These are phyloP conservation scores for Eutypa lata DNA, from an alignment of 2,329 filamentous ascomycete species.

Conservation along the genomic window DNA sequence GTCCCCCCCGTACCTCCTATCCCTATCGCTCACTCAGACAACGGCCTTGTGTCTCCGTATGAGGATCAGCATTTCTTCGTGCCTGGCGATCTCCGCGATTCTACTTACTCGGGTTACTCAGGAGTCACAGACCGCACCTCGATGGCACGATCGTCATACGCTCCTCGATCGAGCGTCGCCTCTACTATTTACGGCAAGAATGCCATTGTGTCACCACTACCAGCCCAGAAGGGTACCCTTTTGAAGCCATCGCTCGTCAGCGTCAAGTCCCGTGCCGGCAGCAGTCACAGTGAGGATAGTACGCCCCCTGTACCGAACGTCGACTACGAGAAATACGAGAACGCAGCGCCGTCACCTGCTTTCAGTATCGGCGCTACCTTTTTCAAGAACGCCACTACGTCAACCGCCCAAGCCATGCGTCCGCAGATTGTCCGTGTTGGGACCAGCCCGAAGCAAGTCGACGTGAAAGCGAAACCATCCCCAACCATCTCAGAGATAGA, in stretches of 20 bases:
- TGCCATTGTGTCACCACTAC: slow-evolving; percentile 70
- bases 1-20: slow-evolving; percentile 94
- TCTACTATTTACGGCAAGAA: slow-evolving; percentile 94
- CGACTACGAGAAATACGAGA: slow-evolving; percentile 59
- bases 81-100: slow-evolving; percentile 84
- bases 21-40: slow-evolving; percentile 63
- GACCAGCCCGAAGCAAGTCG: slow-evolving; percentile 39
- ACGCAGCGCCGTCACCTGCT: slow-evolving; percentile 42
- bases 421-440: slow-evolving; percentile 61
- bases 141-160: slow-evolving; percentile 56
- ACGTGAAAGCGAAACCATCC: slow-evolving; percentile 25
- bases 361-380: slow-evolving; percentile 69
- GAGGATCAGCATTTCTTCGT: slow-evolving; percentile 92
- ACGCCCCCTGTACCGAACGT: slow-evolving; percentile 73
- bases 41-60: slow-evolving; percentile 53
- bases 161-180: slow-evolving; percentile 71
- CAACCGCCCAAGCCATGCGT: slow-evolving; percentile 54
- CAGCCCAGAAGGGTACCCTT: slow-evolving; percentile 82
- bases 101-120: slow-evolving; percentile 79
- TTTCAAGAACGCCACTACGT: slow-evolving; percentile 59
- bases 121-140: slow-evolving; percentile 60
- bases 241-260: slow-evolving; percentile 91
- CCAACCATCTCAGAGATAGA: slow-evolving; percentile 16
- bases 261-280: slow-evolving; percentile 69
- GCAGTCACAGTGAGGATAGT: slow-evolving; percentile 45